Conservation (phyloP, 495 filamentous ascomycete species). For the Staphylotrichum tortipilum region DNA sequence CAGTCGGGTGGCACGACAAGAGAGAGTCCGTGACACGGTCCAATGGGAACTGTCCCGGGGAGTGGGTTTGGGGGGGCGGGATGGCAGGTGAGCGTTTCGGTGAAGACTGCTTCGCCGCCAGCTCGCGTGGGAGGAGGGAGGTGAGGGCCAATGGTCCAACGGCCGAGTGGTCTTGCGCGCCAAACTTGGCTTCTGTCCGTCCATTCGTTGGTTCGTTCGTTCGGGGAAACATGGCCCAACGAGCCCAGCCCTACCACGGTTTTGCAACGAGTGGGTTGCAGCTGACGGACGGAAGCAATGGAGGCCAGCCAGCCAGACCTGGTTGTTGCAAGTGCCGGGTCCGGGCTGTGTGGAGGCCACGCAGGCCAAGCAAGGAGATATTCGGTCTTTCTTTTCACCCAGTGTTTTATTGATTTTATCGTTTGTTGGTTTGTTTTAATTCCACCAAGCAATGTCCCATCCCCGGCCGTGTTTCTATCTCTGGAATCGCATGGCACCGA, state of each 20-base stretch:
- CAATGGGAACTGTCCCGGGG: constrained; percentile 5
- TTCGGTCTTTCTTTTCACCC: not conserved
- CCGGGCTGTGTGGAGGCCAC: not conserved
- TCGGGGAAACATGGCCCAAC: too few species aligned
- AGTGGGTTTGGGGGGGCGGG: too few species aligned
- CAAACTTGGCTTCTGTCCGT: too few species aligned
- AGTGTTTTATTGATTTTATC: not conserved
- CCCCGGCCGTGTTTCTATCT: too few species aligned
- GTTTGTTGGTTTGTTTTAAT: not conserved
- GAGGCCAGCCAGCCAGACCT: too few species aligned
- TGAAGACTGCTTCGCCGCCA: constrained; percentile 5
- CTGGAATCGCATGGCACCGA: too few species aligned
- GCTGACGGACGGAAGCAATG: too few species aligned
- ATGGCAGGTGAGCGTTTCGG: constrained; percentile 1
- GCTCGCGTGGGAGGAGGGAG: not conserved
- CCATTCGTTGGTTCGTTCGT: too few species aligned
- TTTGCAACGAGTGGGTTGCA: not conserved
- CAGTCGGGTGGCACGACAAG: not conserved
- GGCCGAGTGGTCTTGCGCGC: not conserved
- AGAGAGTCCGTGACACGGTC: not conserved
- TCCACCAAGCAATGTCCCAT: too few species aligned
- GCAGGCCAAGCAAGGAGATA: not conserved
- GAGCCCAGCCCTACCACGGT: constrained; percentile 6
- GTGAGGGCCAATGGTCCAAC: not conserved
- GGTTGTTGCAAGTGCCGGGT: not conserved